A percentile compares a stretch with the other conserved stretches of the same genome.
These are phyloP conservation scores for Alternaria conjuncta DNA, from an alignment of 2,329 filamentous ascomycete species.

Conservation along the genomic window DNA sequence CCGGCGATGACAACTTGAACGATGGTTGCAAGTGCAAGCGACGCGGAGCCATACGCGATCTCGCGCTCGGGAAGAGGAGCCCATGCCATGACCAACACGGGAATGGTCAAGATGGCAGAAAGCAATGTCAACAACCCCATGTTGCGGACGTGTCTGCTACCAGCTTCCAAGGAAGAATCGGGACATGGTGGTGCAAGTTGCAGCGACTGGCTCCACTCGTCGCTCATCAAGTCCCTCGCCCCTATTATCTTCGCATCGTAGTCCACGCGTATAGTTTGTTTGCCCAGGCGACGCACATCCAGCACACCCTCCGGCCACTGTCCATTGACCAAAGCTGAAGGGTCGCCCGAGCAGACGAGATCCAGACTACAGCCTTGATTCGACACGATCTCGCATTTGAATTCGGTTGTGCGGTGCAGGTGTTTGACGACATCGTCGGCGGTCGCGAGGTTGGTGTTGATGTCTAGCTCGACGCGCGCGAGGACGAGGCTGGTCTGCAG, in stretches of 20 bases:
- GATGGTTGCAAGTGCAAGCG: conserved; percentile 68
- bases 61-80: conserved; percentile 59
- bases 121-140: conserved; percentile 51
- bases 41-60: conserved; percentile 60
- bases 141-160: conserved; percentile 61
- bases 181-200: conserved; percentile 56
- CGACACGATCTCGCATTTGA: conserved; percentile 59
- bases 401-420: conserved; percentile 66
- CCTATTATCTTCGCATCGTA: conserved; percentile 59
- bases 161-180: conserved; percentile 58
- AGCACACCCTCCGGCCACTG: conserved; percentile 34
- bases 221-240: conserved; percentile 55
- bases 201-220: conserved; percentile 33
- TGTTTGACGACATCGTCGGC: conserved; percentile 55
- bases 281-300: conserved; percentile 22
- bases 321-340: conserved; percentile 12
- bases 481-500: conserved; percentile 71
- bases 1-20: conserved; percentile 69
- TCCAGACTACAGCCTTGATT: conserved; percentile 35
- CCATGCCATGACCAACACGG: conserved; percentile 70
- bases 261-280: conserved; percentile 45
- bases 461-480: conserved; percentile 68
- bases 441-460: conserved; percentile 49
- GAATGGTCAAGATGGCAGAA: conserved; percentile 49
- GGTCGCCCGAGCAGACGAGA: conserved; percentile 19